Evolutionary conservation across 148 eudicot species (phyloP).

Genomic region (Nyssa sinensis): DNA sequence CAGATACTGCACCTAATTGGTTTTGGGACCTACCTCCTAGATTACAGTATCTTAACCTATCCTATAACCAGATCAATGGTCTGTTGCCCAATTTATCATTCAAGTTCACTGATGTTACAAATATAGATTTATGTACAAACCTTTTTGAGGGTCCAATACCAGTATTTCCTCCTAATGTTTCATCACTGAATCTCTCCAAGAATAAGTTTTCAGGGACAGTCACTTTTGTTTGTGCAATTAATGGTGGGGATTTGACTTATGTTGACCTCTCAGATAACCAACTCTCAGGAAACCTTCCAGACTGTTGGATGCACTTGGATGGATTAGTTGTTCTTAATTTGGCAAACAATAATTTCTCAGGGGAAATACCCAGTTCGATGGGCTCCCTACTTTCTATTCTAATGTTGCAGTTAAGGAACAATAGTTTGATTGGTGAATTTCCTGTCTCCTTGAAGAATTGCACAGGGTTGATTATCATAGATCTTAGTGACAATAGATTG

Average conservation of each 20-base stretch:
- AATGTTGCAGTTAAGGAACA: background rate
- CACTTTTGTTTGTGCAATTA: background rate
- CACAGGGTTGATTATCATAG: background rate
- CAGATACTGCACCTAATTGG: background rate
- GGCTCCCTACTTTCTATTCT: background rate
- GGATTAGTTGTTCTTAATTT: background rate
- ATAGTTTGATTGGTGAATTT: background rate
- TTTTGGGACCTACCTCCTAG: slow-evolving; percentile 7
- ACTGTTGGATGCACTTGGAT: background rate
- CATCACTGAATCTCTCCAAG: slow-evolving; percentile 4
- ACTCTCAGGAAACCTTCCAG: slow-evolving; percentile 7
- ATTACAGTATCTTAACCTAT: slow-evolving; percentile 7
- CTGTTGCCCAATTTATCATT: slow-evolving; percentile 5
- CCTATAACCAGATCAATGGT: slow-evolving; percentile 12
- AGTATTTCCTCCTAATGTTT: background rate
- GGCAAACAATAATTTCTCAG: slow-evolving; percentile 2
- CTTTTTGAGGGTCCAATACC: slow-evolving; percentile 12
- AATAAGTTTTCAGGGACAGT: background rate
- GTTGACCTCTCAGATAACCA: slow-evolving; percentile 13
- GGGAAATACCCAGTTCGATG: background rate
- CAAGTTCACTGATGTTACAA: background rate
- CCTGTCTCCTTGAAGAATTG: slow-evolving; percentile 1
- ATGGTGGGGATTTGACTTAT: background rate
- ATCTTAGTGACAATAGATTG: slow-evolving; percentile 2
- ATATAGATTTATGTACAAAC: slow-evolving; percentile 14